Evolutionary conservation across 139 green algal species (phyloP), one percentile per base, ranked within the genome.

Genomic region (Chlamydomonas applanata): DNA sequence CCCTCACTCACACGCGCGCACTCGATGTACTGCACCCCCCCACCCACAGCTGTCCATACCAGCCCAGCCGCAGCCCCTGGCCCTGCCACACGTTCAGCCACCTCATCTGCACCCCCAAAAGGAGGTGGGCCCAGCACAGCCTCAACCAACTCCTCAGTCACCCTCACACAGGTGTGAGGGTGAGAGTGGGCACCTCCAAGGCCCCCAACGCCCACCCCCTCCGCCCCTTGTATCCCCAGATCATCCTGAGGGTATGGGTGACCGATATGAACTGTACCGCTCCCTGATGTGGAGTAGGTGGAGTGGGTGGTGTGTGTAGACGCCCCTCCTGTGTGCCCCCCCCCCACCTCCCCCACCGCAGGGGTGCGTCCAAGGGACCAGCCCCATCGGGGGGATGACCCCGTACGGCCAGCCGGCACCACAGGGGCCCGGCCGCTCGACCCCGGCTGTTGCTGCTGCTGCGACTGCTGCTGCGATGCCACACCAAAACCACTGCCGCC

Each of bases 1-100:
- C 76, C 79, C 29, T 56, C 14, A 44, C 82, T 62, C 17, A 89
- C 83, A 19, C 63, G 57, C 40, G 72, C 83, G 36, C 82, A 88
- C 83, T 95, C 91, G 14, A 95, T 84, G 78, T 89, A 93, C 83
- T 92, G 87, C 35, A 96, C 82, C 1, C 79, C 69, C 27, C 90
- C 90, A 2, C 91, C 91, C 16, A 81, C 79, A 20, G 86, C 69
- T 2, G 91, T 96, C 91, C 91, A 96, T 29, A 93, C 90, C 76
- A 96, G 81, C 0, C 91, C 91, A 14, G 92, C 86, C 14, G 84
- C 90, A 27, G 85, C 82, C 36, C 91, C 91, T 19, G 89, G 88
- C 3, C 40, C 80, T 2, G 63, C 52, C 36, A 93, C 74, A 7
- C 83, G 57, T 57, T 89, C 79, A 19, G 61, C 46, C n/a, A 75